Conservation (phyloP, 2,329 filamentous ascomycete species). For the Stachybotrys echinatus region DNA sequence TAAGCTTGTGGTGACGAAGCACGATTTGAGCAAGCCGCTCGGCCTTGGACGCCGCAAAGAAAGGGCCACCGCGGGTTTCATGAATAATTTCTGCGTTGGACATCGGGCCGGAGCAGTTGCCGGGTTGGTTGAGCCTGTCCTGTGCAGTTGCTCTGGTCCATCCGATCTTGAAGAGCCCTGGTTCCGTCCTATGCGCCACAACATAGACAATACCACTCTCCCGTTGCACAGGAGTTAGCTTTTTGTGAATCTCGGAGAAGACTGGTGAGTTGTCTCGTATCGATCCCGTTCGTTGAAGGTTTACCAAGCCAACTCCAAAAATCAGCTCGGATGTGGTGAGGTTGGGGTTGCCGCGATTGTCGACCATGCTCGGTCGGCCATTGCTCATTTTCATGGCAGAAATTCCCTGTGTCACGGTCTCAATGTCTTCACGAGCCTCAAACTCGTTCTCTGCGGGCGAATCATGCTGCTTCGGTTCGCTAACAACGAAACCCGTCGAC, state of each 20-base stretch:
- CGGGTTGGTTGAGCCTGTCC: background rate
- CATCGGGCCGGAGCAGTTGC: background rate
- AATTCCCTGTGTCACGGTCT: background rate
- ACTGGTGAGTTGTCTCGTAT: background rate
- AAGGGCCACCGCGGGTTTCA: background rate
- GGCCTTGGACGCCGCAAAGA: conserved; percentile 1
- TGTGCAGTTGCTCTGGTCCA: background rate
- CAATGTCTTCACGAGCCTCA: background rate
- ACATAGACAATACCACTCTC: background rate
- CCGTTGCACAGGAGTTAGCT: background rate
- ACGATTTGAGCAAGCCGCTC: background rate
- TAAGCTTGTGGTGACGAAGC: background rate
- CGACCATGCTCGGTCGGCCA: background rate
- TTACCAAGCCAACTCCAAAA: background rate
- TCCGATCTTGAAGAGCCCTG: background rate
- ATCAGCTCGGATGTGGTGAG: background rate
- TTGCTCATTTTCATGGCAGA: background rate
- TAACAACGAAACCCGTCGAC: background rate
- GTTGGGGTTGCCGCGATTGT: background rate
- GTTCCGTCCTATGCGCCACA: background rate
- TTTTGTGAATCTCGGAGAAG: background rate
- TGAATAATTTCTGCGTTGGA: background rate
- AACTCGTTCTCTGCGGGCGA: background rate
- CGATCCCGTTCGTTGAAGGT: background rate
- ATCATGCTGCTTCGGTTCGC: too few relatives aligned